A percentile compares a stretch with the other conserved stretches of the same genome.
Evolutionary conservation across 495 filamentous ascomycete species (phyloP).

Genomic region (Podospora comata): DNA sequence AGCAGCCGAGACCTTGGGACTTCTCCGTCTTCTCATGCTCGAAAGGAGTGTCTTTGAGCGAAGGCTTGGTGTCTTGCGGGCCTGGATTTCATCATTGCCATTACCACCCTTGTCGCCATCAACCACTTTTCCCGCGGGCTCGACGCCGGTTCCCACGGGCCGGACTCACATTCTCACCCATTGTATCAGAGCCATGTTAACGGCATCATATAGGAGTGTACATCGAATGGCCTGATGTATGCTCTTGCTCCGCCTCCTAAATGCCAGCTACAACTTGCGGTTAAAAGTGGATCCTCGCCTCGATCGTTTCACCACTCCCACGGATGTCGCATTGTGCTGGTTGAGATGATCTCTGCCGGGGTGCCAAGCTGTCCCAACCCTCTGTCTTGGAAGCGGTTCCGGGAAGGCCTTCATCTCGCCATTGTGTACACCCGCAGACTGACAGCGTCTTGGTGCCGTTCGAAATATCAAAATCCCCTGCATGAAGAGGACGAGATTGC

Average conservation of each 20-base stretch:
- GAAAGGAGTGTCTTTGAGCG: background rate
- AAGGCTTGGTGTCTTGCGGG: background rate
- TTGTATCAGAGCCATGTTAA: background rate
- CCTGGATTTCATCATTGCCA: background rate
- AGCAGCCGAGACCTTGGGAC: too few species aligned
- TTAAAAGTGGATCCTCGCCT: conserved; percentile 11
- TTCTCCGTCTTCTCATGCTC: too few species aligned
- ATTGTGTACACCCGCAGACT: background rate
- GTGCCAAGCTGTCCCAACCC: conserved; percentile 5
- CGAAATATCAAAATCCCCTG: conserved; percentile 14
- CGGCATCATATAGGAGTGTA: background rate
- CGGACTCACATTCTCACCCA: background rate
- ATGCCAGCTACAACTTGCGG: background rate
- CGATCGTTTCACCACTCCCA: conserved; percentile 3
- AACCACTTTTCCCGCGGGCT: background rate
- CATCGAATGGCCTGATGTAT: background rate
- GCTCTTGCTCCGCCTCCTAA: background rate
- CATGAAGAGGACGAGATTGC: background rate
- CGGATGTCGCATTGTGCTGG: conserved; percentile 6
- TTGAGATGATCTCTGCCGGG: background rate
- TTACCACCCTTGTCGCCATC: background rate
- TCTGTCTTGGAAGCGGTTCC: conserved; percentile 4
- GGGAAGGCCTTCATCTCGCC: conserved; percentile 3
- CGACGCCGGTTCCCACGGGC: conserved; percentile 2
- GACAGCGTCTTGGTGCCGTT: background rate